phyloP scores from a whole-genome alignment of 495 filamentous ascomycete species.

The Penicillium atrosanguineum region DNA sequence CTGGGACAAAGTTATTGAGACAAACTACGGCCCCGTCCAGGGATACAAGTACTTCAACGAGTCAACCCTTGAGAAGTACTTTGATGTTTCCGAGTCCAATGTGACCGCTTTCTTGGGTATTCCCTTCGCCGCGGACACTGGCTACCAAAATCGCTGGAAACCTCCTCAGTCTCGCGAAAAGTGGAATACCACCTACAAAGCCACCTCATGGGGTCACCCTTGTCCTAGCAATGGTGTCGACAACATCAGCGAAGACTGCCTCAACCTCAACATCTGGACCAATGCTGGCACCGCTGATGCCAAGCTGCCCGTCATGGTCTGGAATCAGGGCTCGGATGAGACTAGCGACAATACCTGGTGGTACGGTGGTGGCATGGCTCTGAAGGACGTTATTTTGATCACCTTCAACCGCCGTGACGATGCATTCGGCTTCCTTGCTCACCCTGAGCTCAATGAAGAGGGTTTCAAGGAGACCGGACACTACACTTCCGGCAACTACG shows the following conservation, averaged over 20 bases:
- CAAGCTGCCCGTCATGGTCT: slow-evolving; percentile 4
- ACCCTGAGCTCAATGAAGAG: slow-evolving; percentile 45
- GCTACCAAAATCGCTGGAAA: slow-evolving; percentile 13
- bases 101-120: slow-evolving; percentile 34
- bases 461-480: slow-evolving; percentile 26
- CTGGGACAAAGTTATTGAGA: slow-evolving; percentile 25
- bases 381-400: slow-evolving; percentile 56
- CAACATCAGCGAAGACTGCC: slow-evolving; percentile 16
- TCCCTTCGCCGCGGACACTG: slow-evolving; percentile 12
- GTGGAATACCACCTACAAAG: slow-evolving; percentile 7
- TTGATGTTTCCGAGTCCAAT: slow-evolving; percentile 46
- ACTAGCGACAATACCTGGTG: slow-evolving; percentile 22
- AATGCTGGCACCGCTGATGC: slow-evolving; percentile 15
- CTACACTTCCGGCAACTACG: slow-evolving; percentile 46
- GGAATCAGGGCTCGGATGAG: slow-evolving; percentile 21
- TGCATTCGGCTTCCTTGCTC: slow-evolving; percentile 64
- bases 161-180: slow-evolving; percentile 5
- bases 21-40: slow-evolving; percentile 24
- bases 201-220: slow-evolving; percentile 15
- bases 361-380: slow-evolving; percentile 29
- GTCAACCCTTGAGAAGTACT: slow-evolving; percentile 25
- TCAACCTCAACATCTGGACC: slow-evolving; percentile 18
- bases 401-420: slow-evolving; percentile 73
- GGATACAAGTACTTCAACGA: slow-evolving; percentile 32
- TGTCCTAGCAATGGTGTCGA: slow-evolving; percentile 16